A percentile compares a stretch with the other conserved stretches of the same genome.
Evolutionary conservation across 2,329 filamentous ascomycete genomes (phyloP).

Genomic region (Chalaropsis thielavioides): DNA sequence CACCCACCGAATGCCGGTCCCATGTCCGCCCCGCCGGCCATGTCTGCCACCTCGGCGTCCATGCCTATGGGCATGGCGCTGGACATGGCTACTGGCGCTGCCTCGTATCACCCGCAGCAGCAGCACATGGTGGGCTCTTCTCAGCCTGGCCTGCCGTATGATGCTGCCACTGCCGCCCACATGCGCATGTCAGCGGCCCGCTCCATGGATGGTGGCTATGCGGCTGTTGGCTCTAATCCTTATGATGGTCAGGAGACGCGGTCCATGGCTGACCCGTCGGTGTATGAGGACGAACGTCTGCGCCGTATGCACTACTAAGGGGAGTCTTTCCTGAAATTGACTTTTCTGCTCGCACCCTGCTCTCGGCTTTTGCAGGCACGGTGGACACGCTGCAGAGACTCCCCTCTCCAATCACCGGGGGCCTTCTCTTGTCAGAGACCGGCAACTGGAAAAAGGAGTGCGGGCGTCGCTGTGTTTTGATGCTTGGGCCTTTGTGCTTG

Average conservation of each 20-base stretch:
- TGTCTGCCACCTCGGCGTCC: background rate
- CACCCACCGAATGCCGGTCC: constrained; percentile 17
- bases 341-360: too few species aligned
- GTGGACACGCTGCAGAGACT: background rate
- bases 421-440: background rate
- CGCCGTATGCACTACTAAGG: constrained; percentile 10
- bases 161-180: background rate
- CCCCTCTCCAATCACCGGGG: background rate
- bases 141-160: background rate
- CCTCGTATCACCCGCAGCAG: background rate
- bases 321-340: too few species aligned
- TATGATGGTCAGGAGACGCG: constrained; percentile 5
- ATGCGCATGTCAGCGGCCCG: background rate
- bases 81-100: background rate
- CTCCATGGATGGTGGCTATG: background rate
- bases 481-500: background rate
- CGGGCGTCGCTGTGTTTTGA: background rate
- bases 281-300: constrained; percentile 8
- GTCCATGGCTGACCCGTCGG: constrained; percentile 3
- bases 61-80: background rate
- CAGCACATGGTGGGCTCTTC: background rate
- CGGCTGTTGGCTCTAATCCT: background rate
- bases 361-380: background rate
- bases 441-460: background rate
- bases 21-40: background rate